phyloP scores from a whole-genome alignment of 345 rosid genomes.

The Aquilaria sinensis region DNA sequence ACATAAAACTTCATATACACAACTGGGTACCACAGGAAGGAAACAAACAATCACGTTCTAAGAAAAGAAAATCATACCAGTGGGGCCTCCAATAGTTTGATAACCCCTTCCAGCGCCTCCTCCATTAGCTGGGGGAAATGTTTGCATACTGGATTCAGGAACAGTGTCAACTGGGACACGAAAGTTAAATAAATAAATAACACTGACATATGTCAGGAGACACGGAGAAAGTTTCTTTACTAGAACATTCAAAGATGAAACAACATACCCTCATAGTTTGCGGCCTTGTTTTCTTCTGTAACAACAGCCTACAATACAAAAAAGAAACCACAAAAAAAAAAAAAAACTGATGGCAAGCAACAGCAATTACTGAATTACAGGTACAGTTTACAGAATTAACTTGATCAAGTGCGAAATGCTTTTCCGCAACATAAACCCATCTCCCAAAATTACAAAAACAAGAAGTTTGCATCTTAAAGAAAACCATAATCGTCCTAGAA shows the following conservation, averaged over 20 bases:
- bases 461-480: background rate
- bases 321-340: background rate
- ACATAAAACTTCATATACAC: background rate
- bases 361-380: no score
- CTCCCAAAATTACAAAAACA: background rate
- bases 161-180: slow-evolving; percentile 31
- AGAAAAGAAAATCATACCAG: slow-evolving; percentile 38
- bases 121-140: slow-evolving; percentile 51
- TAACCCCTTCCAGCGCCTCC: slow-evolving; percentile 54
- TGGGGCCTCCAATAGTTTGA: slow-evolving; percentile 58
- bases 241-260: slow-evolving; percentile 1
- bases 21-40: background rate
- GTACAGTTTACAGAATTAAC: background rate
- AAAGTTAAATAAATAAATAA: slow-evolving; percentile 3
- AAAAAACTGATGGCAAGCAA: background rate
- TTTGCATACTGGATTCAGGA: slow-evolving; percentile 68
- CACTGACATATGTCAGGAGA: slow-evolving; percentile 6
- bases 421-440: background rate
- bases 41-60: background rate
- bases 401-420: background rate
- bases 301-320: slow-evolving; percentile 48
- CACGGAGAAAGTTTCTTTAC: background rate
- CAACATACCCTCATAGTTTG: slow-evolving; percentile 44
- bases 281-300: slow-evolving; percentile 37
- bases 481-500: background rate